Percentiles rank a stretch among this genome's conserved stretches.
phyloP scores from a whole-genome alignment of 768 basidiomycete genomes.

The Phlebiopsis gigantea region DNA sequence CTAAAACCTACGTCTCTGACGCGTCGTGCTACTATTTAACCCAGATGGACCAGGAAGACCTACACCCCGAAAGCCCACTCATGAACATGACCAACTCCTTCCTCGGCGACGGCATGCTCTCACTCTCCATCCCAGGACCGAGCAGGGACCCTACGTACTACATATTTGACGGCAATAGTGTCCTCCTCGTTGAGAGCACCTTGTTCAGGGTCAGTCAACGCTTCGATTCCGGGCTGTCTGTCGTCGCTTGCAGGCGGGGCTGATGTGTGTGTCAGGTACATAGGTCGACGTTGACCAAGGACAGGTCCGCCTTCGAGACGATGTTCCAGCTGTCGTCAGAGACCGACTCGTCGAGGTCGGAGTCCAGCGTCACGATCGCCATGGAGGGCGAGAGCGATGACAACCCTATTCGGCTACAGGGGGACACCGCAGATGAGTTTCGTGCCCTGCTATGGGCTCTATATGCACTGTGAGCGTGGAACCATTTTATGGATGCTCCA shows the following conservation, averaged over 20 bases:
- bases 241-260: background rate
- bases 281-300: slow-evolving; percentile 14
- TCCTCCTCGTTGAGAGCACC: slow-evolving; percentile 55
- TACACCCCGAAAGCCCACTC: slow-evolving; percentile 25
- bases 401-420: slow-evolving; percentile 33
- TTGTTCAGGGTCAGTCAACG: slow-evolving; percentile 56
- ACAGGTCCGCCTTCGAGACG: slow-evolving; percentile 24
- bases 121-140: slow-evolving; percentile 26
- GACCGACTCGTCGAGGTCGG: slow-evolving; percentile 21
- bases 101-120: slow-evolving; percentile 26
- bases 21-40: background rate
- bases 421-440: slow-evolving; percentile 35
- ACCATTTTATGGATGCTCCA: background rate
- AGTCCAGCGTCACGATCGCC: slow-evolving; percentile 15
- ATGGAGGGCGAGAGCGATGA: slow-evolving; percentile 25
- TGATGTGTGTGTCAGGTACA: slow-evolving; percentile 9
- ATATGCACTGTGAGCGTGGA: slow-evolving; percentile 33
- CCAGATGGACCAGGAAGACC: slow-evolving; percentile 21
- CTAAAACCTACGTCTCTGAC: background rate
- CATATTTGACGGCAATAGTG: slow-evolving; percentile 63
- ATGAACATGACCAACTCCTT: slow-evolving; percentile 27
- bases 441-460: slow-evolving; percentile 34
- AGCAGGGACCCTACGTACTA: slow-evolving; percentile 41
- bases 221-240: background rate
- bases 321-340: slow-evolving; percentile 27